Evolutionary conservation across 1,284 basidiomycete species (phyloP).

Genomic region (Puccinia sorghi): DNA sequence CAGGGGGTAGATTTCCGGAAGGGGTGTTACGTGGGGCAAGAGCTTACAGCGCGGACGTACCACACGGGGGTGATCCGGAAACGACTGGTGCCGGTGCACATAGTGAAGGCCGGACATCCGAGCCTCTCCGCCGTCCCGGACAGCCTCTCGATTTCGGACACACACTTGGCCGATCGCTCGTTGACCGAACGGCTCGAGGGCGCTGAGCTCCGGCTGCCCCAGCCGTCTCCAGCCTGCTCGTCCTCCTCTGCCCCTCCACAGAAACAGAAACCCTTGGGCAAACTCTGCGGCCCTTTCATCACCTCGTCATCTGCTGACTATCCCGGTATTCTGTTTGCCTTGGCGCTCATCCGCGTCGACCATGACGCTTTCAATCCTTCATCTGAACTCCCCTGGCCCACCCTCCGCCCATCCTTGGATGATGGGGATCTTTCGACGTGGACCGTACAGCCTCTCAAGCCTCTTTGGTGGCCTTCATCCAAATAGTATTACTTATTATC

Average conservation of each 20-base stretch:
- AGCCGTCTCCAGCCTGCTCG: neutral
- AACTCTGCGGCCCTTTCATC: constrained; percentile 32
- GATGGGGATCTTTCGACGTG: neutral
- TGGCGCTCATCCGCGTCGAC: constrained; percentile 29
- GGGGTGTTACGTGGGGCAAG: constrained; percentile 97
- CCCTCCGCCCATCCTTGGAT: neutral
- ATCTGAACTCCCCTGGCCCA: constrained; percentile 6
- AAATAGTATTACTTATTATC: neutral
- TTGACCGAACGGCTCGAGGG: neutral
- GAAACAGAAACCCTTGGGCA: constrained; percentile 28
- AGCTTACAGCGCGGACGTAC: constrained; percentile 92
- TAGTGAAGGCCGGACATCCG: constrained; percentile 56
- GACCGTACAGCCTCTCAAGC: constrained; percentile 29
- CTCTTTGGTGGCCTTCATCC: constrained; percentile 23
- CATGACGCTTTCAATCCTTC: constrained; percentile 16
- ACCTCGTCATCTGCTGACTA: neutral
- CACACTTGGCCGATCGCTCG: neutral
- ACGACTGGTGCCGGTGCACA: constrained; percentile 76
- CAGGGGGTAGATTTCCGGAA: constrained; percentile 87
- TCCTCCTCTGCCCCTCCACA: neutral
- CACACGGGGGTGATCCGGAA: constrained; percentile 91
- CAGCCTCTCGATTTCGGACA: constrained; percentile 13
- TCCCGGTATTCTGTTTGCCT: neutral
- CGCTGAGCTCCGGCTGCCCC: neutral
- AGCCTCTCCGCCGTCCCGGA: neutral